Evolutionary conservation across 2,329 filamentous ascomycete species (phyloP).

Genomic region (Fusarium napiforme): DNA sequence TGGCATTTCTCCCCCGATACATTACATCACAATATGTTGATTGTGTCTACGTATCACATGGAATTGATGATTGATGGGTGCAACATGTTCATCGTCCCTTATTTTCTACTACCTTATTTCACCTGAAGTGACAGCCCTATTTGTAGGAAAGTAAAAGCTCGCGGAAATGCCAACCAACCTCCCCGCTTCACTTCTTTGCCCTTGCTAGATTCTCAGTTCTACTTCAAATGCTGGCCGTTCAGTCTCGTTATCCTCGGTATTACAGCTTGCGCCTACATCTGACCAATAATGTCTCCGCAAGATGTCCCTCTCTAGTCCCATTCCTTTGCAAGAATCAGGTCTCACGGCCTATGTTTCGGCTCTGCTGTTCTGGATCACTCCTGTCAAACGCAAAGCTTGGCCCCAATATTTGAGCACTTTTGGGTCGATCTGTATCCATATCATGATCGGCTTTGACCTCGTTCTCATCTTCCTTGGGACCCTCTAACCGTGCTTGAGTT

Average conservation of each 20-base stretch:
- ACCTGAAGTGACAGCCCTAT: neutral
- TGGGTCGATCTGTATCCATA: neutral
- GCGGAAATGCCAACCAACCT: neutral
- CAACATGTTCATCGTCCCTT: neutral
- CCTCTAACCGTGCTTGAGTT: conserved; percentile 44
- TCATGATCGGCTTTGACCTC: neutral
- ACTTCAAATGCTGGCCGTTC: neutral
- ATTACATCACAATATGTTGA: neutral
- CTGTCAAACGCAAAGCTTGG: neutral
- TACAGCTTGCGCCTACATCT: neutral
- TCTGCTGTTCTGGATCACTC: neutral
- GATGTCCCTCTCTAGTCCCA: neutral
- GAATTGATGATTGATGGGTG: neutral
- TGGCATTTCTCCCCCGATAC: neutral
- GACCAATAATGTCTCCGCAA: neutral
- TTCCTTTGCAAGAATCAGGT: conserved; percentile 7
- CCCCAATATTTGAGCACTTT: conserved; percentile 6
- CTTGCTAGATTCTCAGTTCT: neutral
- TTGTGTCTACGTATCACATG: neutral
- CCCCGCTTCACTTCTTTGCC: neutral
- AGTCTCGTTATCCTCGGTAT: neutral
- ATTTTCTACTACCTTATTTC: neutral
- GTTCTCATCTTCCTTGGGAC: conserved; percentile 23
- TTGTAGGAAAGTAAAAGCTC: neutral
- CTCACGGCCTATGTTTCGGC: conserved; percentile 20